Evolutionary conservation across 805 yeast species (phyloP).

Genomic region (Kodamaea restingae): DNA sequence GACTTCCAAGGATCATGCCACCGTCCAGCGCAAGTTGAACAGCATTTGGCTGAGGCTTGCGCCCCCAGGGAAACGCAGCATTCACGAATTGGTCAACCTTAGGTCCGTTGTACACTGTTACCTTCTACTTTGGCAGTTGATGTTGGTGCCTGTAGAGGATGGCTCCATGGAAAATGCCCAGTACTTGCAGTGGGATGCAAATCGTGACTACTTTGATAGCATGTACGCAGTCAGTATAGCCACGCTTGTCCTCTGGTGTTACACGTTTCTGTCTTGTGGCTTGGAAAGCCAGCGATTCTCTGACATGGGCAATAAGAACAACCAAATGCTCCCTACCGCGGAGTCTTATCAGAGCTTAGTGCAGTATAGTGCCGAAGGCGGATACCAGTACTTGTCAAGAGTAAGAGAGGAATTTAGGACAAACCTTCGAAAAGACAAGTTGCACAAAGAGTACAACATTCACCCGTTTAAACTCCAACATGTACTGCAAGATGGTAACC

Average conservation of each 20-base stretch:
- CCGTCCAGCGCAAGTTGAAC: slow-evolving; percentile 31
- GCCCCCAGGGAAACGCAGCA: slow-evolving; percentile 28
- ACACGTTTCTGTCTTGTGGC: slow-evolving; percentile 31
- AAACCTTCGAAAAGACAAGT: slow-evolving; percentile 21
- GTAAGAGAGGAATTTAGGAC: slow-evolving; percentile 32
- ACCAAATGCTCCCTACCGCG: slow-evolving; percentile 4
- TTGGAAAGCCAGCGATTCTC: slow-evolving; percentile 23
- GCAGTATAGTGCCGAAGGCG: slow-evolving; percentile 33
- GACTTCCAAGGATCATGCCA: slow-evolving; percentile 30
- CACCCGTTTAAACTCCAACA: slow-evolving; percentile 20
- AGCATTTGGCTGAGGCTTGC: slow-evolving; percentile 42
- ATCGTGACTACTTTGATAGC: slow-evolving; percentile 33
- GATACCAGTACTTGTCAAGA: slow-evolving; percentile 32
- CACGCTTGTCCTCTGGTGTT: slow-evolving; percentile 39
- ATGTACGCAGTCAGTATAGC: slow-evolving; percentile 37
- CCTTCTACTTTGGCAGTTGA: slow-evolving; percentile 36
- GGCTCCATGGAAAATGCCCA: slow-evolving; percentile 13
- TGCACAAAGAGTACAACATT: slow-evolving; percentile 19
- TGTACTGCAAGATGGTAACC: slow-evolving; percentile 8
- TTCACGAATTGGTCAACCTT: slow-evolving; percentile 28
- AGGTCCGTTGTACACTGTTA: slow-evolving; percentile 38
- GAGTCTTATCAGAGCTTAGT: slow-evolving; percentile 22
- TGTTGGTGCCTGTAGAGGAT: slow-evolving; percentile 27
- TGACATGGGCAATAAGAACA: slow-evolving; percentile 14
- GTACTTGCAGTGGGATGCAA: slow-evolving; percentile 27